These are phyloP conservation scores for Apiosordaria backusii DNA, from an alignment of 495 filamentous ascomycete species.

Conservation along the genomic window DNA sequence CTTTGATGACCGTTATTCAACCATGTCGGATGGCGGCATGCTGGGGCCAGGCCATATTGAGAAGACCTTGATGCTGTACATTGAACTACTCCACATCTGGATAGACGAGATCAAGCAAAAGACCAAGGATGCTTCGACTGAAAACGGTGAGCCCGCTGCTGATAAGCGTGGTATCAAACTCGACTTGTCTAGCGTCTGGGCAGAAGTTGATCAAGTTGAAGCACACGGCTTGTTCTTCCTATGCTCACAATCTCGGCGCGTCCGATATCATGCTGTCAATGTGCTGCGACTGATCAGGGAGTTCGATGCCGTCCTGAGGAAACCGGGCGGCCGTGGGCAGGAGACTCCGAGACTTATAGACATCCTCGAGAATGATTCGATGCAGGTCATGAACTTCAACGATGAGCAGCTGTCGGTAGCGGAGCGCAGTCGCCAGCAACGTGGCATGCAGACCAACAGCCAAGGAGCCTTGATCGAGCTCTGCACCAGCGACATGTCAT, in stretches of 20 bases:
- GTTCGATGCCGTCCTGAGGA: constrained; percentile 85
- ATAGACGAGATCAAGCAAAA: constrained; percentile 92
- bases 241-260: constrained; percentile 87
- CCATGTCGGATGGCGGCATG: constrained; percentile 97
- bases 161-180: constrained; percentile 67
- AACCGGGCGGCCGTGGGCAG: constrained; percentile 53
- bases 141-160: constrained; percentile 56
- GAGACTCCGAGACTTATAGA: constrained; percentile 70
- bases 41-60: constrained; percentile 93
- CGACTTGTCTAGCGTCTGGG: constrained; percentile 80
- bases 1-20: constrained; percentile 94
- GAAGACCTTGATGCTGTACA: constrained; percentile 85
- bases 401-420: constrained; percentile 90
- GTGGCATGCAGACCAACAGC: constrained; percentile 79
- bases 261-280: constrained; percentile 85
- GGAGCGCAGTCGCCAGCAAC: constrained; percentile 86
- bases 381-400: constrained; percentile 84
- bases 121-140: constrained; percentile 65
- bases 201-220: constrained; percentile 94
- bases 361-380: constrained; percentile 85
- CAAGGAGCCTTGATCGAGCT: constrained; percentile 88
- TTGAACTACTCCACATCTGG: constrained; percentile 93
- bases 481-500: constrained; percentile 91
- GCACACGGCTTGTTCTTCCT: constrained; percentile 98
- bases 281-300: constrained; percentile 90